Evolutionary conservation across 2,329 filamentous ascomycete species (phyloP).

Genomic region (Colletotrichum musicola): DNA sequence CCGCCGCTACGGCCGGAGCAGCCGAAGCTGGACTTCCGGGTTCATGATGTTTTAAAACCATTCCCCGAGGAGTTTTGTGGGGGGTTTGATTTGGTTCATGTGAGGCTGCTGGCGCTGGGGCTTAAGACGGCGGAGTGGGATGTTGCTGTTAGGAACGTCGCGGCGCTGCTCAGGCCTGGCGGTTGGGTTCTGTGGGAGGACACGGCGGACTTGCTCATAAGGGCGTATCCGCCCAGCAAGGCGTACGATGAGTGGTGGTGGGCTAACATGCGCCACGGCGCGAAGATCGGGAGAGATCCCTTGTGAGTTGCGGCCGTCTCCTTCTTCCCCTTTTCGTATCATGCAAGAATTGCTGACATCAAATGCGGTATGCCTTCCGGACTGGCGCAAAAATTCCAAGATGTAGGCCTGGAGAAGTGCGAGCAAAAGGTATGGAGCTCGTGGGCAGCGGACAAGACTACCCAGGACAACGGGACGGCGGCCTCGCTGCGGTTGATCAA

Average conservation of each 20-base stretch:
- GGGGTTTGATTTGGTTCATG: constrained; percentile 41
- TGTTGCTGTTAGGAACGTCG: constrained; percentile 28
- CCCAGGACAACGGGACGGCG: not conserved
- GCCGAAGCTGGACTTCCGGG: constrained; percentile 32
- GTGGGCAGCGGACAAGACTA: constrained; percentile 25
- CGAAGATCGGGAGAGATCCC: constrained; percentile 17
- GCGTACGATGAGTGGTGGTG: constrained; percentile 34
- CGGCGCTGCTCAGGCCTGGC: constrained; percentile 37
- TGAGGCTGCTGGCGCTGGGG: constrained; percentile 35
- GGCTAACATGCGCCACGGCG: constrained; percentile 23
- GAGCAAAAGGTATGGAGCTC: constrained; percentile 27
- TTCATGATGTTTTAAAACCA: constrained; percentile 33
- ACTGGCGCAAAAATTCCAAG: constrained; percentile 17
- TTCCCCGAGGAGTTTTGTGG: constrained; percentile 35
- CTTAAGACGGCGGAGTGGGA: constrained; percentile 40
- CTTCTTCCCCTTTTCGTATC: not conserved
- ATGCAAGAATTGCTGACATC: not conserved
- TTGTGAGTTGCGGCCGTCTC: not conserved
- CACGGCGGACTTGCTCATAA: constrained; percentile 11
- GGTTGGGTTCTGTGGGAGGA: constrained; percentile 43
- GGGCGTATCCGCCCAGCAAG: constrained; percentile 28
- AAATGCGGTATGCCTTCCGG: constrained; percentile 16
- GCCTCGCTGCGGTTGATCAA: not conserved
- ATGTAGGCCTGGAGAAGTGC: constrained; percentile 5
- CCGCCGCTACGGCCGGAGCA: constrained; percentile 18